phyloP scores from a whole-genome alignment of 2,329 filamentous ascomycete species.

The Botryotinia convoluta region DNA sequence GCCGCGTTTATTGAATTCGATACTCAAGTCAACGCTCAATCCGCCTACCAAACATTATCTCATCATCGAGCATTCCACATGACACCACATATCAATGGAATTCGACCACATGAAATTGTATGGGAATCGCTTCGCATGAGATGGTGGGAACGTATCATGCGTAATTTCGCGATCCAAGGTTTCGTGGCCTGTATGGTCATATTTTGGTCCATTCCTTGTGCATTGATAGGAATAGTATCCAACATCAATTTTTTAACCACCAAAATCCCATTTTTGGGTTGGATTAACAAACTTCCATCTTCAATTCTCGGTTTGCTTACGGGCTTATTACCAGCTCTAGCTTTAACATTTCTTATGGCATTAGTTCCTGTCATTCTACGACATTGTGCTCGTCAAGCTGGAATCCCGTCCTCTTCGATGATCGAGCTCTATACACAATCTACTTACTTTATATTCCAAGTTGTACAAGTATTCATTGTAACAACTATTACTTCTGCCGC shows the following conservation, averaged over 20 bases:
- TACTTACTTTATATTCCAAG: slow-evolving; percentile 61
- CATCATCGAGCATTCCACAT: slow-evolving; percentile 63
- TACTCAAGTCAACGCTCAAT: slow-evolving; percentile 59
- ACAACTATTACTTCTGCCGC: slow-evolving; percentile 62
- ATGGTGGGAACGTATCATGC: slow-evolving; percentile 59
- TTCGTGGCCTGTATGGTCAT: slow-evolving; percentile 58
- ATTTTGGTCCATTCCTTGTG: slow-evolving; percentile 69
- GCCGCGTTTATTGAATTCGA: slow-evolving; percentile 67
- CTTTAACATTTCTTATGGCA: slow-evolving; percentile 59
- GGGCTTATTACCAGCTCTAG: slow-evolving; percentile 58
- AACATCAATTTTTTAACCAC: slow-evolving; percentile 57
- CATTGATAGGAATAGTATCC: slow-evolving; percentile 61
- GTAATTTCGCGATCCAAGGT: slow-evolving; percentile 48
- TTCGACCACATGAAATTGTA: slow-evolving; percentile 60
- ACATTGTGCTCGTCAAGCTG: slow-evolving; percentile 57
- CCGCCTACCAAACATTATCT: slow-evolving; percentile 61
- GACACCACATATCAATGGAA: slow-evolving; percentile 60
- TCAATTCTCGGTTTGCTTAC: slow-evolving; percentile 59
- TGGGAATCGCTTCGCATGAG: slow-evolving; percentile 65
- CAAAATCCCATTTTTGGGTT: slow-evolving; percentile 53
- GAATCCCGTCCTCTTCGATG: slow-evolving; percentile 55
- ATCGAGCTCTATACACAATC: slow-evolving; percentile 63
- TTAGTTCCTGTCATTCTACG: slow-evolving; percentile 59
- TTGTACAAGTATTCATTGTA: slow-evolving; percentile 68
- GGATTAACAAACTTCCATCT: slow-evolving; percentile 55